phyloP scores from a whole-genome alignment of 2,329 filamentous ascomycete species.

The Exophiala aquamarina region DNA sequence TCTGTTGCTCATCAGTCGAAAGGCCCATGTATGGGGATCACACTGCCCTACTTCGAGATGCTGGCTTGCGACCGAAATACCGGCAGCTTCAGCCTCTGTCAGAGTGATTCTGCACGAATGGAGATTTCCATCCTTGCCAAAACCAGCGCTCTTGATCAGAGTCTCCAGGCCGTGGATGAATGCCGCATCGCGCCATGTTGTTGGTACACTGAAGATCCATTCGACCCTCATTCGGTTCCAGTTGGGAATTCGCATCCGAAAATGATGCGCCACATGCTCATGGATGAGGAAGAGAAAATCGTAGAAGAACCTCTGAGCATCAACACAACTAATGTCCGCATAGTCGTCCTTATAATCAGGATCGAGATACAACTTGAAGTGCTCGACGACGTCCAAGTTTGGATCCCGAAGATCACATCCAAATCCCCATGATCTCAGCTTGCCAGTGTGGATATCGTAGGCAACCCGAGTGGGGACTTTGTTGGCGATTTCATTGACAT shows the following conservation, averaged over 20 bases:
- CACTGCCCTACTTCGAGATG: constrained; percentile 33
- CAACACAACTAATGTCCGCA: constrained; percentile 24
- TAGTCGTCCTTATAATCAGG: constrained; percentile 31
- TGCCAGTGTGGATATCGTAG: constrained; percentile 24
- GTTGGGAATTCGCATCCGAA: constrained; percentile 29
- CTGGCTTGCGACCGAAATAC: constrained; percentile 47
- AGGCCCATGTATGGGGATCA: constrained; percentile 28
- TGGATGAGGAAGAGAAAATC: constrained; percentile 39
- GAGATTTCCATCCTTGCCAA: constrained; percentile 27
- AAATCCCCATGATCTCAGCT: constrained; percentile 36
- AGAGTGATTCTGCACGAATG: constrained; percentile 47
- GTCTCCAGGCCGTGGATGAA: constrained; percentile 37
- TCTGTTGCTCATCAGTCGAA: constrained; percentile 34
- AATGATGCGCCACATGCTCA: constrained; percentile 32
- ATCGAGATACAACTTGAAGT: constrained; percentile 40
- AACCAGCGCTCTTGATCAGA: constrained; percentile 33
- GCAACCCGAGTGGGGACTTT: constrained; percentile 36
- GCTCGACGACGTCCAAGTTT: constrained; percentile 31
- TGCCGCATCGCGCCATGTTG: constrained; percentile 41
- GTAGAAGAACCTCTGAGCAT: constrained; percentile 32
- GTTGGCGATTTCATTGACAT: constrained; percentile 33
- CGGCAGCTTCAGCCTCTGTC: constrained; percentile 56
- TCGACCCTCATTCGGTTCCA: constrained; percentile 35
- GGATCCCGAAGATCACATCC: constrained; percentile 35
- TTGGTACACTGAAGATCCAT: constrained; percentile 44